Base-by-base conservation (phyloP, 106 monocot genomes). In the Agapanthus africanus region DNA sequence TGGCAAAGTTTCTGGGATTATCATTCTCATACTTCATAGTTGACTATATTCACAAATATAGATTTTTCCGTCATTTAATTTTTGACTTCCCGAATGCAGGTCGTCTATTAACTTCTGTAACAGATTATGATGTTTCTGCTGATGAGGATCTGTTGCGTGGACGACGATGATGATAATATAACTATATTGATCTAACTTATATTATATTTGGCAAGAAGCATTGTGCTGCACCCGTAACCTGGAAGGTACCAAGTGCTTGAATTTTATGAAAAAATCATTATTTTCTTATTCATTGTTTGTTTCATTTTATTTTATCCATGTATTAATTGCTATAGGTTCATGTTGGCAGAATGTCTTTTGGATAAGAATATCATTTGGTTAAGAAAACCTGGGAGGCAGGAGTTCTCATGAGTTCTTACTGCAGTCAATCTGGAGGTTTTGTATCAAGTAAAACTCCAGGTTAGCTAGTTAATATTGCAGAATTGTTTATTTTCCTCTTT, bases 81-180 rank as follows among this genome's bases (percentile, higher is more conserved):
- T 65, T 65, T 22, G 39, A 16, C 26, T 36, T 63, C 1, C 37
- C 7, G 21, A 2, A 21, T 63, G 37, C 39, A 65, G 64, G 39
- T 61, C 36, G 36, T 36, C 25, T 65, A 25, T 65, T 62, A 62
- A 62, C 19, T 62, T 33, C 36, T 62, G 61, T 62, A 62, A 33
- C 61, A 62, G 19, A 36, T 34, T n/a, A 36, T 33, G 61, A n/a
- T 38, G 64, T 23, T 65, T 65, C 40, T 65, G 22, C 31, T 65
- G 64, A 11, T 65, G 64, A 65, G 64, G 39, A 22, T 40, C 39
- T 40, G 26, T n/a, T 65, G 26, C 5, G 23, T 1, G 37, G 64
- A 40, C 26, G 37, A 14, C 52, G 18, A 63, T 22, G 19, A 63
- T 23, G n/a, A 13, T 65, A 40, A 14, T 37, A 21, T 65, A 16